These are phyloP conservation scores for Neurospora sp. DNA, from an alignment of 495 filamentous ascomycete genomes.

Conservation along the genomic window DNA sequence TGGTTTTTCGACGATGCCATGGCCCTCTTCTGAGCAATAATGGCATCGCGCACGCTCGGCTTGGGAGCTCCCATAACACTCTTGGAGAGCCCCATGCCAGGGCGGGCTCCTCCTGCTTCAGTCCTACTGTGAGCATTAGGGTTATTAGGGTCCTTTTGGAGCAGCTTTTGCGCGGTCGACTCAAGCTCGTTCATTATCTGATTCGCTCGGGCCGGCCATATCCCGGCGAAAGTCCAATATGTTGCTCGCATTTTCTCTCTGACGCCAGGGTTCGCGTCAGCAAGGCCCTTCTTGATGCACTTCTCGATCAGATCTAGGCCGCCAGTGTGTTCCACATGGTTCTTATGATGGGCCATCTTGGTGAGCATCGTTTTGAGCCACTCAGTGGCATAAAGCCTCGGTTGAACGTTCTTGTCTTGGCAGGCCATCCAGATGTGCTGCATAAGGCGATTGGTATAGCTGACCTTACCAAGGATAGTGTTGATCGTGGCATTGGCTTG, in stretches of 20 bases:
- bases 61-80: slow-evolving; percentile 45
- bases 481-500: slow-evolving; percentile 69
- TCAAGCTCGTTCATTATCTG: slow-evolving; percentile 66
- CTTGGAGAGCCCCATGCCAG: slow-evolving; percentile 45
- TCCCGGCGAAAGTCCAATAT: slow-evolving; percentile 68
- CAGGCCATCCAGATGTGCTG: slow-evolving; percentile 70
- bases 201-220: slow-evolving; percentile 73
- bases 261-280: slow-evolving; percentile 78
- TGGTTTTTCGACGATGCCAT: slow-evolving; percentile 44
- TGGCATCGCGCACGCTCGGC: slow-evolving; percentile 60
- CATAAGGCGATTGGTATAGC: slow-evolving; percentile 68
- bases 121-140: slow-evolving; percentile 53
- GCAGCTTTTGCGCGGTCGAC: slow-evolving; percentile 54
- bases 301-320: slow-evolving; percentile 76
- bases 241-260: slow-evolving; percentile 72
- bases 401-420: slow-evolving; percentile 85
- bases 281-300: slow-evolving; percentile 73
- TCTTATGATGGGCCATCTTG: slow-evolving; percentile 69
- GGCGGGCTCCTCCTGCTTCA: slow-evolving; percentile 35
- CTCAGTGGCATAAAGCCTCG: slow-evolving; percentile 63
- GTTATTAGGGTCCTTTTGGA: slow-evolving; percentile 73
- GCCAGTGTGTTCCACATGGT: slow-evolving; percentile 70
- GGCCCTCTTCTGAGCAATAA: slow-evolving; percentile 71
- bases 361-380: slow-evolving; percentile 78
- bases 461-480: slow-evolving; percentile 61